A percentile compares a stretch with the other conserved stretches of the same genome.
phyloP scores from a whole-genome alignment of 257 asterid genomes.

The Nicotiana otophora region DNA sequence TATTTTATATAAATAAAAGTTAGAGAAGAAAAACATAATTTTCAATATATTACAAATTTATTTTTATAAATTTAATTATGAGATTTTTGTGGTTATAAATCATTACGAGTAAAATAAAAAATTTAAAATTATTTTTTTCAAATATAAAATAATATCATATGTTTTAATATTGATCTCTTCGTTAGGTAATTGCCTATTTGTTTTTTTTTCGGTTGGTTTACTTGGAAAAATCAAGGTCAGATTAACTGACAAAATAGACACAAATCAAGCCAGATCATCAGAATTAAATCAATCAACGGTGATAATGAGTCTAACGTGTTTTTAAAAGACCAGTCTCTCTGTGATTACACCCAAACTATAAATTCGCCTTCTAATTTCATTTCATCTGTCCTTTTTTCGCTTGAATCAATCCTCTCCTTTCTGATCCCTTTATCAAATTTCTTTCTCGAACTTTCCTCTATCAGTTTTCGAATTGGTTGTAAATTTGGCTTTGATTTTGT shows the following conservation, averaged over 20 bases:
- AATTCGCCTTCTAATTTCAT: conserved; percentile 1
- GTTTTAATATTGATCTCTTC: too few species aligned
- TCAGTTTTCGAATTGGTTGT: not conserved
- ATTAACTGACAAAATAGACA: not conserved
- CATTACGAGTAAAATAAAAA: too few species aligned
- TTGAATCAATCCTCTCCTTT: not conserved
- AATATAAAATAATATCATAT: too few species aligned
- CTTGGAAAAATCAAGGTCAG: not conserved
- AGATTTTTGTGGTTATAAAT: too few species aligned
- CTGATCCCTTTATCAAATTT: not conserved
- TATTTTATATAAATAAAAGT: too few species aligned
- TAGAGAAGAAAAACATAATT: not conserved
- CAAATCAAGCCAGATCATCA: not conserved
- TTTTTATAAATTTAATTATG: too few species aligned
- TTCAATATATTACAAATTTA: not conserved
- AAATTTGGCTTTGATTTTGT: not conserved
- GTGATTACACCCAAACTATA: conserved; percentile 9
- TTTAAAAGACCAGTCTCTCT: not conserved
- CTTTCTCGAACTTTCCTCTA: not conserved
- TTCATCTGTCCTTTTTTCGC: conserved; percentile 7
- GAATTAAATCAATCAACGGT: not conserved
- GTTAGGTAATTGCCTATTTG: not conserved
- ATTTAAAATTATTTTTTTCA: too few species aligned
- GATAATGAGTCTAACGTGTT: not conserved
- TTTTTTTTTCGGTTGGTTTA: not conserved